Percentiles rank a stretch among this genome's conserved stretches.
Evolutionary conservation across 768 basidiomycete species (phyloP).

Genomic region (Lactarius sanguifluus): DNA sequence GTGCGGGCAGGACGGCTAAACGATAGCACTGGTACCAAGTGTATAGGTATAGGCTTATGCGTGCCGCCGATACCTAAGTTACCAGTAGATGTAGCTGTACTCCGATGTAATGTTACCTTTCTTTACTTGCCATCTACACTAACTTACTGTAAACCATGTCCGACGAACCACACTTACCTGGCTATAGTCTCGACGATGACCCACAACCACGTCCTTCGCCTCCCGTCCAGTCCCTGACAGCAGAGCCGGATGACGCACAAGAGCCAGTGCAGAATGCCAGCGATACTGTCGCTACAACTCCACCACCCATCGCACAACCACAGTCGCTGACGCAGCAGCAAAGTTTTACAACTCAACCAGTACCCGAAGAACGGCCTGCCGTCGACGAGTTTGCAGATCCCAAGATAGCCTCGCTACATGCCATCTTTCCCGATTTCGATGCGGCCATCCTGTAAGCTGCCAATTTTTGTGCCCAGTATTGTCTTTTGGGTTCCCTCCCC

Average conservation of each 20-base stretch:
- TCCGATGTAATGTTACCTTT: neutral
- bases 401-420: conserved; percentile 27
- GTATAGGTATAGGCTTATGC: neutral
- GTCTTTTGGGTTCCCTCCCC: too few relatives aligned
- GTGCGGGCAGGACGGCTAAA: conserved; percentile 2
- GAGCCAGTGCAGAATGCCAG: neutral
- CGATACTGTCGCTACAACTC: neutral
- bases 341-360: neutral
- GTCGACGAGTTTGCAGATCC: conserved; percentile 29
- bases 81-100: too few relatives aligned
- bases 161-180: conserved; percentile 5
- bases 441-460: conserved; percentile 24
- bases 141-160: conserved; percentile 7
- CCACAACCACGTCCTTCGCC: neutral
- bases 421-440: conserved; percentile 31
- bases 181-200: conserved; percentile 25
- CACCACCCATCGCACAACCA: neutral
- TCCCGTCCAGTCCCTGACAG: neutral
- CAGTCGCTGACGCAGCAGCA: neutral
- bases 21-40: neutral
- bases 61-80: neutral
- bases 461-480: neutral
- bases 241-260: conserved; percentile 6
- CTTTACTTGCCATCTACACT: neutral
- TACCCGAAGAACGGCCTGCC: conserved; percentile 2